Evolutionary conservation across 805 yeast genomes (phyloP).

Genomic region (Barnettozyma sp.): DNA sequence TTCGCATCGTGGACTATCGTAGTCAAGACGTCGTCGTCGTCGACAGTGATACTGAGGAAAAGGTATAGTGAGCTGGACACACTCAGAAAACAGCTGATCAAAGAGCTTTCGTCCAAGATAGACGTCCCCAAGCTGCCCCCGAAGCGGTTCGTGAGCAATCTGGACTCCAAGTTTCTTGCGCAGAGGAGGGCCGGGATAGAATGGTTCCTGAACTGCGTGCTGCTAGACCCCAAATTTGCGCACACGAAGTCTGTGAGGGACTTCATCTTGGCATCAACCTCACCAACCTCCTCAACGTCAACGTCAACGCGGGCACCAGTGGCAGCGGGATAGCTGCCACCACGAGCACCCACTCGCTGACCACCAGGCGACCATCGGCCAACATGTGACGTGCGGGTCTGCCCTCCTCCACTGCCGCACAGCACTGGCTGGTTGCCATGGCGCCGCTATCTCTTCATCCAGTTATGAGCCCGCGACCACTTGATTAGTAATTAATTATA

Average conservation of each 20-base stretch:
- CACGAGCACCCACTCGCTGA: too few relatives aligned
- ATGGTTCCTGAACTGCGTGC: slow-evolving; percentile 36
- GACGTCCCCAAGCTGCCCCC: slow-evolving; percentile 41
- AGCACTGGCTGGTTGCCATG: too few relatives aligned
- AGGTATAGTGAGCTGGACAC: slow-evolving; percentile 58
- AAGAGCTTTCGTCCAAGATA: slow-evolving; percentile 32
- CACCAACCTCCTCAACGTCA: too few relatives aligned
- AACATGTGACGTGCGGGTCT: too few relatives aligned
- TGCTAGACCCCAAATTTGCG: slow-evolving; percentile 36
- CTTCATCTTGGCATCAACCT: slow-evolving; percentile 21
- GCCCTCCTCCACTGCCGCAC: too few relatives aligned
- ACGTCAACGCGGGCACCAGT: too few relatives aligned
- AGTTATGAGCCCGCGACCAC: too few relatives aligned
- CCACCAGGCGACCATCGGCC: too few relatives aligned
- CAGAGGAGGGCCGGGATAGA: slow-evolving; percentile 37
- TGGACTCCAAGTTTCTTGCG: slow-evolving; percentile 28
- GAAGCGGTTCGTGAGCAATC: slow-evolving; percentile 27
- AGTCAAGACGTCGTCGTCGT: slow-evolving; percentile 29
- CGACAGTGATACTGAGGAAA: slow-evolving; percentile 40
- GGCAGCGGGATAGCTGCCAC: too few relatives aligned
- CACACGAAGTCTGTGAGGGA: slow-evolving; percentile 27
- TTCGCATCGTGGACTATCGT: slow-evolving; percentile 38
- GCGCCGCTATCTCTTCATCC: too few relatives aligned
- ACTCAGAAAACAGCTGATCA: slow-evolving; percentile 35
- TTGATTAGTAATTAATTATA: too few relatives aligned